A percentile compares a stretch with the other conserved stretches of the same genome.
phyloP scores from a whole-genome alignment of 1,139 yeast species.

The Taiozyma sp. region DNA sequence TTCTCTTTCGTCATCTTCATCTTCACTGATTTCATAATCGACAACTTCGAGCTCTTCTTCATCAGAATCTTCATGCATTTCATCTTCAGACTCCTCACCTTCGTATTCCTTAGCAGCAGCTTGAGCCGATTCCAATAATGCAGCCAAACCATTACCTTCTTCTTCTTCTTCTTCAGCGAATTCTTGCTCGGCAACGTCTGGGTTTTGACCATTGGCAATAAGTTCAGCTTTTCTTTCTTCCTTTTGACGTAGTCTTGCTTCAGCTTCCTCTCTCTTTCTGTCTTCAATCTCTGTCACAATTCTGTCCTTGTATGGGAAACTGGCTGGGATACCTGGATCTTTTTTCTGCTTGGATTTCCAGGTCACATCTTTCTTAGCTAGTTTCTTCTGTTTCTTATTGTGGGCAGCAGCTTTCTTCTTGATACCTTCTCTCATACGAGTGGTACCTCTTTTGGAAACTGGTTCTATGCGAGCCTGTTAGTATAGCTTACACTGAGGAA shows the following conservation, averaged over 20 bases:
- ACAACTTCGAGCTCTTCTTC: constrained; percentile 42
- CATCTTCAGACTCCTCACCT: constrained; percentile 42
- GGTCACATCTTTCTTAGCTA: constrained; percentile 82
- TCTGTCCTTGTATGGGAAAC: constrained; percentile 89
- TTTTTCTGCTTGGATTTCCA: constrained; percentile 85
- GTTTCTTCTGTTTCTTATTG: constrained; percentile 76
- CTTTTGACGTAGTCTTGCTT: constrained; percentile 45
- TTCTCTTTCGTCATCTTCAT: constrained; percentile 42
- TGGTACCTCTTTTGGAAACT: constrained; percentile 78
- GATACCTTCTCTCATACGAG: constrained; percentile 94
- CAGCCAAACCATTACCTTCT: constrained; percentile 61
- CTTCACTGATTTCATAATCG: constrained; percentile 48
- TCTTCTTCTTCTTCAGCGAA: constrained; percentile 36
- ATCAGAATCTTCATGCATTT: constrained; percentile 21
- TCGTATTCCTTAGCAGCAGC: constrained; percentile 71
- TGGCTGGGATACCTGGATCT: constrained; percentile 93
- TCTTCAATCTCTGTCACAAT: constrained; percentile 80
- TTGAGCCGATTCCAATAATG: constrained; percentile 86
- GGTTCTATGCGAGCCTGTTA: constrained; percentile 36
- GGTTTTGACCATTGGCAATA: constrained; percentile 39
- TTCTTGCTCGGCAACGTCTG: constrained; percentile 39
- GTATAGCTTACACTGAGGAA: neutral
- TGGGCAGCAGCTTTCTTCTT: constrained; percentile 95
- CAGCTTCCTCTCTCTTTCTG: constrained; percentile 56
- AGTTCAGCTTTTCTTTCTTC: constrained; percentile 40